A percentile compares a stretch with the other conserved stretches of the same genome.
These are phyloP conservation scores for Xylaria flabelliformis DNA, from an alignment of 495 filamentous ascomycete genomes.

Conservation along the genomic window DNA sequence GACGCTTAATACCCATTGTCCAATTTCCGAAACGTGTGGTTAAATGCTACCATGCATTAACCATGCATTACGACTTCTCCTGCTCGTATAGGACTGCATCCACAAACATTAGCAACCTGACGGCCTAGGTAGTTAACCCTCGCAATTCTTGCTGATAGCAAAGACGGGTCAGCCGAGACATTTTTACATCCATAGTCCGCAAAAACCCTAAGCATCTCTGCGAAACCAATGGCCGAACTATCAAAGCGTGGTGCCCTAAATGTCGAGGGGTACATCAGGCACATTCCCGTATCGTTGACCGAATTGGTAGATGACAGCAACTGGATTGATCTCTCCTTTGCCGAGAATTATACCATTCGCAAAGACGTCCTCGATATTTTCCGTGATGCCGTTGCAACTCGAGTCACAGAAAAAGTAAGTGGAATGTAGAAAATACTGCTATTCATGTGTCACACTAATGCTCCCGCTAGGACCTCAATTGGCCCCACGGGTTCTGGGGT, in stretches of 20 bases:
- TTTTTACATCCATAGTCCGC: not conserved
- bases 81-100: not conserved
- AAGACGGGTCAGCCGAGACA: not conserved
- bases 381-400: not conserved
- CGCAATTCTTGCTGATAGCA: not conserved
- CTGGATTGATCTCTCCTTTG: slow-evolving; percentile 3
- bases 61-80: not conserved
- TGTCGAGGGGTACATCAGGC: not conserved
- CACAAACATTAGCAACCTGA: not conserved
- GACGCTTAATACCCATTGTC: not conserved
- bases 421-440: not conserved
- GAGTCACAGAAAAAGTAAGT: not conserved
- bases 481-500: not conserved
- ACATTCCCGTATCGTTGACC: not conserved
- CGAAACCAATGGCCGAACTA: not conserved
- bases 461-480: not conserved
- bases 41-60: not conserved
- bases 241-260: not conserved
- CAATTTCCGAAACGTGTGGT: not conserved
- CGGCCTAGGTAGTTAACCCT: not conserved
- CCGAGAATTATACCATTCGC: slow-evolving; percentile 9
- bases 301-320: not conserved
- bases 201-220: not conserved
- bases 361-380: not conserved
- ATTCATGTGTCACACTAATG: not conserved